phyloP scores from a whole-genome alignment of 495 filamentous ascomycete species.

The Aspergillus conjunctus region DNA sequence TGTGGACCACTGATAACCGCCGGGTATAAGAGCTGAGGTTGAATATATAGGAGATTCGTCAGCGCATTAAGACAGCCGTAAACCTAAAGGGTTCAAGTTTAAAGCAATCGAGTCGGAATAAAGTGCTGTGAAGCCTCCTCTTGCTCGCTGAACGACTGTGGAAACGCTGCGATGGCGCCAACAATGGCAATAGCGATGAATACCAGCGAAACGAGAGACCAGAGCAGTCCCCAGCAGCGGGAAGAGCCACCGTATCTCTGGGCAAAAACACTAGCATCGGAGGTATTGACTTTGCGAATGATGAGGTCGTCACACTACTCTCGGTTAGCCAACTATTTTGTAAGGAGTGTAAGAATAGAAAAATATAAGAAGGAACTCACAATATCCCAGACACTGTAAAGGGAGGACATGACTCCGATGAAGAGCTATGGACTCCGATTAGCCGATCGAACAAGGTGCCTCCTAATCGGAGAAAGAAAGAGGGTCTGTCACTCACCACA shows the following conservation, averaged over 20 bases:
- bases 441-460: neutral
- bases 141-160: slow-evolving; percentile 65
- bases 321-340: neutral
- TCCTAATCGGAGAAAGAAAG: neutral
- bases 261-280: slow-evolving; percentile 80
- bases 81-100: neutral
- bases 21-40: neutral
- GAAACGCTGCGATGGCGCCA: slow-evolving; percentile 75
- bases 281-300: slow-evolving; percentile 76
- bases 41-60: neutral
- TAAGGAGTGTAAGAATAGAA: slow-evolving; percentile 5
- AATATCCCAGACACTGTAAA: slow-evolving; percentile 86
- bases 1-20: too few species aligned
- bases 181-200: slow-evolving; percentile 75
- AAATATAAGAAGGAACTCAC: slow-evolving; percentile 43
- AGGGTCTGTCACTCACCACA: slow-evolving; percentile 47
- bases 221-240: slow-evolving; percentile 80
- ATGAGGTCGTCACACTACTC: slow-evolving; percentile 77
- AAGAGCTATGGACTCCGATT: slow-evolving; percentile 51
- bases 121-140: slow-evolving; percentile 69
- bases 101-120: slow-evolving; percentile 50
- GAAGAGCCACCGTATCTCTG: slow-evolving; percentile 76
- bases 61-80: neutral
- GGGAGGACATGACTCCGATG: slow-evolving; percentile 75
- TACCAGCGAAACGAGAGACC: slow-evolving; percentile 67